A percentile compares a stretch with the other conserved stretches of the same genome.
Conservation (phyloP, 129 eudicot genomes). For the Kitagawia praeruptora region DNA sequence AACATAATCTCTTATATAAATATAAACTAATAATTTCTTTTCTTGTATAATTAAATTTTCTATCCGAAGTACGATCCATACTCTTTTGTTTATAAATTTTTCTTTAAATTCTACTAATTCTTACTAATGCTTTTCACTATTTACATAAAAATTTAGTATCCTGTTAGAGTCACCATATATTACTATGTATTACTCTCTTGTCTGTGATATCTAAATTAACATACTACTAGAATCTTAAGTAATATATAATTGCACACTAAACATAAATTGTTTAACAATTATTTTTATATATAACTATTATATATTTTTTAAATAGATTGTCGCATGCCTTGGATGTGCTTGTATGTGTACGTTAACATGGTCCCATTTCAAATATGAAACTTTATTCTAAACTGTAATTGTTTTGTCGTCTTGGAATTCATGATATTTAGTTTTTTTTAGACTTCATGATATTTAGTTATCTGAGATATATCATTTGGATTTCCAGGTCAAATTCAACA, state of each 20-base stretch:
- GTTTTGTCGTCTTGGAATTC: neutral
- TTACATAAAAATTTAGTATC: neutral
- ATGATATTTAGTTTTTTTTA: neutral
- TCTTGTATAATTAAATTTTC: neutral
- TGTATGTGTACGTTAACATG: neutral
- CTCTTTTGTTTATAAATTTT: neutral
- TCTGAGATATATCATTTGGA: conserved; percentile 10
- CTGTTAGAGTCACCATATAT: no score
- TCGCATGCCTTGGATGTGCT: neutral
- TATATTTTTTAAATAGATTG: no score
- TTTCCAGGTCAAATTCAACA: conserved; percentile 45
- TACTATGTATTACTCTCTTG: neutral
- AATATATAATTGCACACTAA: neutral
- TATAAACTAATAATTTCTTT: neutral
- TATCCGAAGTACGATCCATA: neutral
- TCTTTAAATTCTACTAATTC: neutral
- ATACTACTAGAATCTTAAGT: neutral
- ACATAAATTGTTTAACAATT: neutral
- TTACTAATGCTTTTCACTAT: neutral
- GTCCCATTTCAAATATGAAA: neutral
- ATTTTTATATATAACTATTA: neutral
- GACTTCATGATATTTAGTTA: neutral
- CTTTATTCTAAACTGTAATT: neutral
- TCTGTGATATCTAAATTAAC: neutral
- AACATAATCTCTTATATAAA: neutral